Base-by-base conservation (phyloP, 2,329 filamentous ascomycete genomes). In the Eutypa lata region DNA sequence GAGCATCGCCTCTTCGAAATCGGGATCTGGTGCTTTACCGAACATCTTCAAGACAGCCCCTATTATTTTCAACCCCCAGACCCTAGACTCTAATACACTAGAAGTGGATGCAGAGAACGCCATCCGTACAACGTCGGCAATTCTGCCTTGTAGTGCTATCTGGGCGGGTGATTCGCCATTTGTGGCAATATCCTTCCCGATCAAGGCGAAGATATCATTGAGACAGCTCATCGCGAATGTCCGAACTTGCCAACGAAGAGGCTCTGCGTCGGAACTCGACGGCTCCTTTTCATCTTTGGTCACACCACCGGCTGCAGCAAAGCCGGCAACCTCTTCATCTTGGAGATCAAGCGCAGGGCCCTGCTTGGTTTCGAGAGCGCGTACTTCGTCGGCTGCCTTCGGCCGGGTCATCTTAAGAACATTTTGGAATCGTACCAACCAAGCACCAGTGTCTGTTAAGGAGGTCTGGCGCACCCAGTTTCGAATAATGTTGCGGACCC, bases 91-190 rank as follows among this genome's bases (percentile, higher is more conserved):
- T 22, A 96, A 82, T 1, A 99, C 92, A 59, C 89, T 90, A 2
- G 93, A 93, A 1, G 94, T 99, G 1, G 93, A 97, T 0, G 94
- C 94, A 11, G 94, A 97, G 71, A 99, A 99, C 0, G 94, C 93
- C 80, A 97, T 96, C 48, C 91, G 87, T 53, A 99, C 91, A 22
- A 99, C 90, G 68, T 99, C 94, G 3, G 90, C 92, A 52, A 99
- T 84, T 64, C 85, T 88, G 55, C 83, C 82, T 69, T 99, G 92
- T 24, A 99, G 75, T 4, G 88, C 90, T 45, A 81, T 72, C 65
- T 95, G 89, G 4, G 91, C 90, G 3, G 82, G 77, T 6, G 91
- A 91, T 37, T 91, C 88, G 33, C 90, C 89, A 55, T 91, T 88
- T 28, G 87, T 83, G 19, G 89, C 79, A 22, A 90, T 84, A 52